phyloP scores from a whole-genome alignment of 2,329 filamentous ascomycete species.

The Decorospora gaudefroyi region DNA sequence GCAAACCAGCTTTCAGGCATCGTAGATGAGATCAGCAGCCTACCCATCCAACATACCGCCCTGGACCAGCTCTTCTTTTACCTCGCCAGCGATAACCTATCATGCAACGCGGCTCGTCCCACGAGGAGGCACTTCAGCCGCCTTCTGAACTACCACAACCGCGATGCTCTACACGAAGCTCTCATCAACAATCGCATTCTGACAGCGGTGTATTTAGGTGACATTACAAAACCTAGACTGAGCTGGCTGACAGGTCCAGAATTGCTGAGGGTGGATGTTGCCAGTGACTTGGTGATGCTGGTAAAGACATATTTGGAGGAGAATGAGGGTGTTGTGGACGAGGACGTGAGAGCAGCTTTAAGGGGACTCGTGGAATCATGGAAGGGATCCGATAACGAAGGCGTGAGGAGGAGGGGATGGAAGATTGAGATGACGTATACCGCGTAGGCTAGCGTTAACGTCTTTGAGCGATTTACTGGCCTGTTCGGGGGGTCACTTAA shows the following conservation, averaged over 20 bases:
- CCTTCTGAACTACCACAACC: neutral
- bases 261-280: constrained; percentile 34
- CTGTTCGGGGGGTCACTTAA: too few species aligned
- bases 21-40: constrained; percentile 19
- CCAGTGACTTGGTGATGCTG: constrained; percentile 19
- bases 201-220: constrained; percentile 27
- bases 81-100: constrained; percentile 4
- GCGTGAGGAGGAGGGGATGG: constrained; percentile 28
- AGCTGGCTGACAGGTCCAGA: constrained; percentile 30
- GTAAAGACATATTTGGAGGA: neutral
- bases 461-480: too few species aligned
- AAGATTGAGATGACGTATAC: neutral
- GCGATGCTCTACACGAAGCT: constrained; percentile 6
- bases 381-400: constrained; percentile 30
- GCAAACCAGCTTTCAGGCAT: constrained; percentile 20
- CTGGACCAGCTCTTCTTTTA: constrained; percentile 12
- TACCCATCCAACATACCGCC: constrained; percentile 23
- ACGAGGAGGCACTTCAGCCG: too few species aligned
- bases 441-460: too few species aligned
- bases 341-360: constrained; percentile 13
- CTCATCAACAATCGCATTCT: constrained; percentile 19
- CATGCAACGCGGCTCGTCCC: neutral
- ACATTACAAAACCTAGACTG: constrained; percentile 27
- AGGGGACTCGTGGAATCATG: constrained; percentile 22
- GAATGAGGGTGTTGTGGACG: neutral